Conservation (phyloP, 805 yeast species). For the Cyberlindnera samutprakarnensis region DNA sequence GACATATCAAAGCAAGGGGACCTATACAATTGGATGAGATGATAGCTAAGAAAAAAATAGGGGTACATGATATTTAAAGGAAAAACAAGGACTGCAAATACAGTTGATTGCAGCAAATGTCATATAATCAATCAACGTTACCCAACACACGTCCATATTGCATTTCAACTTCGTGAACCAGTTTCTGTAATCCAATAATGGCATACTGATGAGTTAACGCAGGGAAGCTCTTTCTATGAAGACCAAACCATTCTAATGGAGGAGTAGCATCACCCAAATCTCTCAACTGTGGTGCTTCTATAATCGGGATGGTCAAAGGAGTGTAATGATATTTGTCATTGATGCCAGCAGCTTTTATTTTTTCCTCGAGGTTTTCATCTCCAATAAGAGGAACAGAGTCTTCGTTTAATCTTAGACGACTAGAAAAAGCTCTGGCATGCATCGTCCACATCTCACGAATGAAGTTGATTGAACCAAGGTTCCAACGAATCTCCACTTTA, state of each 20-base stretch:
- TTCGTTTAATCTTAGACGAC: conserved; percentile 36
- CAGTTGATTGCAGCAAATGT: not conserved
- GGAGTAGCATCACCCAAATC: conserved; percentile 97
- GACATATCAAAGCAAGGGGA: too few relatives aligned
- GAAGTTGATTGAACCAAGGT: conserved; percentile 82
- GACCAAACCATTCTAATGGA: conserved; percentile 96
- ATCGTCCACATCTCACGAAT: conserved; percentile 90
- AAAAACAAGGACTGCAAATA: too few relatives aligned
- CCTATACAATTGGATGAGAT: too few relatives aligned
- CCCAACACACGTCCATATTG: conserved; percentile 37
- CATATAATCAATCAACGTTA: conserved; percentile 22
- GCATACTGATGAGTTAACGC: conserved; percentile 76
- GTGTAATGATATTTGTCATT: conserved; percentile 46
- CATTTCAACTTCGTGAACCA: conserved; percentile 58
- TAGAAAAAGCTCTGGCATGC: conserved; percentile 65
- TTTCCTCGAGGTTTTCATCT: conserved; percentile 30
- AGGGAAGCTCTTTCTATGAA: conserved; percentile 82
- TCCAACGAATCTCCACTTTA: conserved; percentile 88
- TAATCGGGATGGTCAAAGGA: conserved; percentile 68
- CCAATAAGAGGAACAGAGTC: conserved; percentile 18
- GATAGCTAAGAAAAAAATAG: too few relatives aligned
- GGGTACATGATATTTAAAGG: too few relatives aligned
- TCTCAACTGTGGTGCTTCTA: conserved; percentile 82
- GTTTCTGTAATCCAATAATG: conserved; percentile 63
- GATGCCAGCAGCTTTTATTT: conserved; percentile 39